These are phyloP conservation scores for Pseudomonodictys pantanalensis DNA, from an alignment of 495 filamentous ascomycete species.

Conservation along the genomic window DNA sequence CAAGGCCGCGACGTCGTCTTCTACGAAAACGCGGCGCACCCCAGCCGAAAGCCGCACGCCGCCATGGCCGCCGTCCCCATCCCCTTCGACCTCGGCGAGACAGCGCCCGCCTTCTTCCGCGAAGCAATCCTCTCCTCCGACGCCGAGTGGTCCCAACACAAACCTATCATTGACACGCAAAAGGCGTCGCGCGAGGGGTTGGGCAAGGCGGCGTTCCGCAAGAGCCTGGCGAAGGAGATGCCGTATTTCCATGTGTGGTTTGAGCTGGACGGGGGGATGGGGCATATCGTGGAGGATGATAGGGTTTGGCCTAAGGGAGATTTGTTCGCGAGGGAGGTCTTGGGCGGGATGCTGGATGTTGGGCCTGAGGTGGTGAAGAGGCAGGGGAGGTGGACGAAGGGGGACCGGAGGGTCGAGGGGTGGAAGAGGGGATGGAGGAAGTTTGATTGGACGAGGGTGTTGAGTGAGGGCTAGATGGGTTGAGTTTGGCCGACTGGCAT, in stretches of 20 bases:
- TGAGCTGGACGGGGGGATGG: constrained; percentile 83
- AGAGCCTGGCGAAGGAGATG: constrained; percentile 89
- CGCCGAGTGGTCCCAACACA: constrained; percentile 93
- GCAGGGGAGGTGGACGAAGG: constrained; percentile 83
- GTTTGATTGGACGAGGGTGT: constrained; percentile 92
- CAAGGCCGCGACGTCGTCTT: constrained; percentile 90
- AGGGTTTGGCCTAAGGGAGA: constrained; percentile 89
- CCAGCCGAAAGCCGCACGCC: constrained; percentile 75
- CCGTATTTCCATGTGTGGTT: constrained; percentile 99
- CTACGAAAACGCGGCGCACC: constrained; percentile 92
- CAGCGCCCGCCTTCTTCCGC: constrained; percentile 89
- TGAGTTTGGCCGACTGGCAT: too few species aligned
- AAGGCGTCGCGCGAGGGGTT: constrained; percentile 58
- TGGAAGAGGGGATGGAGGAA: constrained; percentile 86
- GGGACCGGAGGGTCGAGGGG: constrained; percentile 67
- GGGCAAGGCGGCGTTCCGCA: constrained; percentile 79
- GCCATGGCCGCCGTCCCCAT: constrained; percentile 83
- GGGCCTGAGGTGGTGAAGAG: constrained; percentile 81
- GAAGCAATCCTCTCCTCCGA: constrained; percentile 87
- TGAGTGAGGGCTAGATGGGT: constrained; percentile 57
- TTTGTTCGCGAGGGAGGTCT: constrained; percentile 85
- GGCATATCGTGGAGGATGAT: constrained; percentile 87
- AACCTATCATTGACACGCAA: constrained; percentile 87
- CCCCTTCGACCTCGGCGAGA: constrained; percentile 81
- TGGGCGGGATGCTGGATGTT: constrained; percentile 89